A percentile compares a stretch with the other conserved stretches of the same genome.
Conservation (phyloP, 2,329 filamentous ascomycete species). For the Parastagonospora avenae region DNA sequence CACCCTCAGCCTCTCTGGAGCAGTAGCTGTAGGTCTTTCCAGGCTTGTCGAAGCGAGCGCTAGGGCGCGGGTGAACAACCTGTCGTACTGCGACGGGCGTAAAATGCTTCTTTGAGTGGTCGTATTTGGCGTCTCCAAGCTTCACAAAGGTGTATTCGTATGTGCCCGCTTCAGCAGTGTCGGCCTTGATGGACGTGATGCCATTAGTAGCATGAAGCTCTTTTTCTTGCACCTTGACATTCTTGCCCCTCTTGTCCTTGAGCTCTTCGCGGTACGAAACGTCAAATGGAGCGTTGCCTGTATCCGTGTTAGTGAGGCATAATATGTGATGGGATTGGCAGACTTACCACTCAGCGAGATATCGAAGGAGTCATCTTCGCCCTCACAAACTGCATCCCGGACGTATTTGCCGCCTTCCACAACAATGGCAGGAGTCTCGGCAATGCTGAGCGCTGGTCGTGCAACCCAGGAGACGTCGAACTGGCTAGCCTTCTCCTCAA, state of each 20-base stretch:
- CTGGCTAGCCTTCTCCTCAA: slow-evolving; percentile 73
- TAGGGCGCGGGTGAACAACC: slow-evolving; percentile 81
- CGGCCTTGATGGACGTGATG: slow-evolving; percentile 79
- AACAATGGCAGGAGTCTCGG: slow-evolving; percentile 66
- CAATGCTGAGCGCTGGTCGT: slow-evolving; percentile 72
- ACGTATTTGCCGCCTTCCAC: slow-evolving; percentile 61
- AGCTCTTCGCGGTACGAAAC: slow-evolving; percentile 81
- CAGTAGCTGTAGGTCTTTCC: slow-evolving; percentile 97
- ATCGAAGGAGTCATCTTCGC: slow-evolving; percentile 88
- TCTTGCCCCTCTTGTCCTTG: slow-evolving; percentile 67
- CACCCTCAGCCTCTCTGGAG: slow-evolving; percentile 77
- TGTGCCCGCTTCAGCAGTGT: slow-evolving; percentile 79
- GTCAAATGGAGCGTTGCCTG: slow-evolving; percentile 79
- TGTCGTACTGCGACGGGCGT: slow-evolving; percentile 75
- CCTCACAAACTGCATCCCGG: slow-evolving; percentile 89
- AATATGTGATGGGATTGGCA: background rate
- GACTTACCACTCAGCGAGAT: slow-evolving; percentile 74
- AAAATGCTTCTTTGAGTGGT: slow-evolving; percentile 69
- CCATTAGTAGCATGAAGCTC: slow-evolving; percentile 77
- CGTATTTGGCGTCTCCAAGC: slow-evolving; percentile 85
- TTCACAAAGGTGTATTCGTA: slow-evolving; percentile 87
- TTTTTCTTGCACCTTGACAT: slow-evolving; percentile 64
- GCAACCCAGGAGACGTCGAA: slow-evolving; percentile 88
- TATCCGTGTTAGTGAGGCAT: slow-evolving; percentile 25
- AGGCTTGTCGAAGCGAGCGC: slow-evolving; percentile 80